Percentiles rank a stretch among this genome's conserved stretches.
phyloP scores from a whole-genome alignment of 2,329 filamentous ascomycete genomes.

The Penicillium polonicum region DNA sequence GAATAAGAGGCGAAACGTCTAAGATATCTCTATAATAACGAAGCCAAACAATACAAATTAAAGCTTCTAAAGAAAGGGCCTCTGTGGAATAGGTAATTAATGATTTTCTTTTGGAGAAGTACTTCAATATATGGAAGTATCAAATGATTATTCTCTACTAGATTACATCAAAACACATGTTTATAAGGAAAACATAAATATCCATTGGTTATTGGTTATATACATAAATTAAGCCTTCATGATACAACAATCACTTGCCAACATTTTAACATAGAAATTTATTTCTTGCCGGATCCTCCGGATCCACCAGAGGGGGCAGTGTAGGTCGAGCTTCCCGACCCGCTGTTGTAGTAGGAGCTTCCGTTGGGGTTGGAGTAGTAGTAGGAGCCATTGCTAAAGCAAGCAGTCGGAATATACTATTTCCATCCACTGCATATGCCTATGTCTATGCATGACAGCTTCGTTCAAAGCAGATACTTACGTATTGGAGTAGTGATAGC shows the following conservation, averaged over 20 bases:
- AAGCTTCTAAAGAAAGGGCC: accelerated
- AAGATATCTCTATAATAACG: neutral
- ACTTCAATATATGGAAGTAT: neutral
- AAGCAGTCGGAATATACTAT: neutral
- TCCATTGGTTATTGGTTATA: neutral
- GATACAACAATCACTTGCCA: neutral
- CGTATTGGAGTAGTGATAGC: slow-evolving; percentile 64
- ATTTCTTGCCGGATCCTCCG: slow-evolving; percentile 11
- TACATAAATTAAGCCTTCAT: neutral
- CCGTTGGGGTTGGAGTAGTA: slow-evolving; percentile 71
- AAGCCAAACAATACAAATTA: neutral
- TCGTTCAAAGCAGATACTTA: slow-evolving; percentile 32
- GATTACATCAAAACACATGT: neutral
- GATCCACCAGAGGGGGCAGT: slow-evolving; percentile 47
- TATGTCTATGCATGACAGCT: neutral
- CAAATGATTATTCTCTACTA: neutral
- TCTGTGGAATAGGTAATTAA: neutral
- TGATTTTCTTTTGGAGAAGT: neutral
- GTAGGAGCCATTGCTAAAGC: slow-evolving; percentile 62
- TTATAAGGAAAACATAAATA: neutral
- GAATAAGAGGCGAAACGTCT: neutral
- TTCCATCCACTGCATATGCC: neutral
- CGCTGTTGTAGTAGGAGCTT: slow-evolving; percentile 67
- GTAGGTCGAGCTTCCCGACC: slow-evolving; percentile 59
- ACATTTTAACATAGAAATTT: neutral